Conservation (phyloP, 257 asterid species). For the Mitragyna speciosa region DNA sequence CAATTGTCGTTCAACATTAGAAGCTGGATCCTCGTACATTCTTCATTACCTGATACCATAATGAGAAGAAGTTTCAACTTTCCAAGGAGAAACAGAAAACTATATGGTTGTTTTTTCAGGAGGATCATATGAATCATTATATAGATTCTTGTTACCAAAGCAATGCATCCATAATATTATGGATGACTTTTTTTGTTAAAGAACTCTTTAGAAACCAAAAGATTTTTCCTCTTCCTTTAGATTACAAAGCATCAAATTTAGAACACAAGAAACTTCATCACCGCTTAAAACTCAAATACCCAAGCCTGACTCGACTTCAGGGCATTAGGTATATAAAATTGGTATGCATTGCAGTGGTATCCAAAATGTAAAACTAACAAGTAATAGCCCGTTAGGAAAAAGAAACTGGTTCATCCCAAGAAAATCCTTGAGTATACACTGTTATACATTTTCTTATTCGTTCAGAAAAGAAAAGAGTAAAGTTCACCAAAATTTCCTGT, state of each 20-base stretch:
- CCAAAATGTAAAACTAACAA: not conserved
- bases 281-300: not conserved
- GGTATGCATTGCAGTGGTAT: not conserved
- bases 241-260: not conserved
- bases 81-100: not conserved
- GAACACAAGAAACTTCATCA: not conserved
- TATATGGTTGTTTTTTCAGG: not conserved
- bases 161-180: too few species aligned
- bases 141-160: not conserved
- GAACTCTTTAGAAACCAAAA: too few species aligned
- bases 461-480: not conserved
- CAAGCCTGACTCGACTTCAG: not conserved
- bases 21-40: not conserved
- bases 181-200: too few species aligned
- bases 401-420: not conserved
- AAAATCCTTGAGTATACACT: not conserved
- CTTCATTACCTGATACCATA: not conserved
- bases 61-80: not conserved
- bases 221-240: not conserved
- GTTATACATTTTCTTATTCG: not conserved
- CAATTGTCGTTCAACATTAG: not conserved
- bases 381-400: not conserved
- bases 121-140: not conserved
- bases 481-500: too few species aligned
- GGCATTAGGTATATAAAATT: not conserved